phyloP scores from a whole-genome alignment of 257 asterid species.

The Ophiorrhiza pumila region DNA sequence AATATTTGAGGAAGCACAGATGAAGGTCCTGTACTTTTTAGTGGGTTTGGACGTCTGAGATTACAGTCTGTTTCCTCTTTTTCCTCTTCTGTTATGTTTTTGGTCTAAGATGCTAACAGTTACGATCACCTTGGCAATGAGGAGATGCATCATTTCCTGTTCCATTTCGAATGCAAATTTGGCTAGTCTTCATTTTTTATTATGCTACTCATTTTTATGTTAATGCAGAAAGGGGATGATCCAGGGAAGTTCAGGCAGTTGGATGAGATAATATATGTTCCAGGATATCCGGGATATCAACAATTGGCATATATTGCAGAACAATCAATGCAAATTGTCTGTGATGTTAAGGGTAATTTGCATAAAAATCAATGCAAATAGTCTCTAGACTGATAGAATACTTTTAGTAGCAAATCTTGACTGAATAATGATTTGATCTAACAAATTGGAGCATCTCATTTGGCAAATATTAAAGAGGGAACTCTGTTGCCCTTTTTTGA shows the following conservation, averaged over 20 bases:
- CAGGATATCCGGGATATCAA: constrained; percentile 73
- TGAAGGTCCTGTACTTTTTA: constrained; percentile 51
- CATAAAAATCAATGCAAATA: no score
- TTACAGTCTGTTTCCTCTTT: neutral
- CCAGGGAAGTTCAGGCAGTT: constrained; percentile 91
- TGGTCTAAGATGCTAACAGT: neutral
- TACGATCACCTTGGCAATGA: neutral
- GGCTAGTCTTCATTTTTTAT: neutral
- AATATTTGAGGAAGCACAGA: constrained; percentile 85
- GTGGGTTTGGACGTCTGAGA: neutral
- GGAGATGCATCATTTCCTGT: neutral
- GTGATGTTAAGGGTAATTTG: constrained; percentile 83
- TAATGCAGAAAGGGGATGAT: constrained; percentile 75
- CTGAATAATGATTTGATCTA: neutral
- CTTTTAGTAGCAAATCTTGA: neutral
- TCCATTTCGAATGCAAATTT: neutral
- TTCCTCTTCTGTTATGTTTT: neutral
- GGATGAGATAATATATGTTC: constrained; percentile 73
- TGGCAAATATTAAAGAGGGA: neutral
- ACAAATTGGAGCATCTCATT: neutral
- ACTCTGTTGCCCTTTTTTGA: neutral
- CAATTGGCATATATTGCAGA: constrained; percentile 61
- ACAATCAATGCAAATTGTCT: constrained; percentile 75
- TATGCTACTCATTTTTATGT: neutral
- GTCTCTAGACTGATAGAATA: no score